phyloP scores from a whole-genome alignment of 768 basidiomycete genomes.

The Hemileccinum rubropunctum region DNA sequence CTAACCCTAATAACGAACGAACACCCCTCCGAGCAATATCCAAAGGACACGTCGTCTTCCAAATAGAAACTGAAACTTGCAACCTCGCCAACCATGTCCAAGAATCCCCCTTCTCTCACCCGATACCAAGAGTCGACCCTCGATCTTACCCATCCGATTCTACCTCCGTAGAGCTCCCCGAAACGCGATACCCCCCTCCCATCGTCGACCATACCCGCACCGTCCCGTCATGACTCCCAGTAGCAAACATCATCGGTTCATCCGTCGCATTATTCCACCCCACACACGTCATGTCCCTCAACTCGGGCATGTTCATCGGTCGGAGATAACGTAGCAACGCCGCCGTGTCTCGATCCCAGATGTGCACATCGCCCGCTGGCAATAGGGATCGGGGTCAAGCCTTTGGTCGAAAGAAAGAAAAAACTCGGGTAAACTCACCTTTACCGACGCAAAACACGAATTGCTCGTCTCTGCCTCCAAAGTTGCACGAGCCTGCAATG shows the following conservation, averaged over 20 bases:
- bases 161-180: slow-evolving; percentile 19
- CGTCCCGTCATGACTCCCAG: slow-evolving; percentile 75
- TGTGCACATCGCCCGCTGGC: slow-evolving; percentile 77
- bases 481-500: slow-evolving; percentile 78
- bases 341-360: slow-evolving; percentile 83
- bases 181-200: neutral
- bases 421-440: slow-evolving; percentile 36
- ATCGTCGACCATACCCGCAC: slow-evolving; percentile 70
- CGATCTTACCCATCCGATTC: slow-evolving; percentile 16
- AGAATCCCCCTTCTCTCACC: too few species aligned
- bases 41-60: too few species aligned
- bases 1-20: neutral
- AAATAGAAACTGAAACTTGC: too few species aligned
- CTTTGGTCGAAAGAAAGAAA: too few species aligned
- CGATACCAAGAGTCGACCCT: too few species aligned
- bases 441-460: slow-evolving; percentile 79
- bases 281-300: slow-evolving; percentile 70
- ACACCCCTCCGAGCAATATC: neutral
- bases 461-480: slow-evolving; percentile 76
- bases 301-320: slow-evolving; percentile 46
- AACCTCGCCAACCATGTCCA: too few species aligned
- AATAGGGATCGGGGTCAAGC: too few species aligned
- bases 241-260: slow-evolving; percentile 52
- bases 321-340: slow-evolving; percentile 66
- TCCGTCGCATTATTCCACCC: slow-evolving; percentile 74